These are phyloP conservation scores for Leishmania mexicana DNA, from an alignment of 208 protist genomes.

Conservation along the genomic window DNA sequence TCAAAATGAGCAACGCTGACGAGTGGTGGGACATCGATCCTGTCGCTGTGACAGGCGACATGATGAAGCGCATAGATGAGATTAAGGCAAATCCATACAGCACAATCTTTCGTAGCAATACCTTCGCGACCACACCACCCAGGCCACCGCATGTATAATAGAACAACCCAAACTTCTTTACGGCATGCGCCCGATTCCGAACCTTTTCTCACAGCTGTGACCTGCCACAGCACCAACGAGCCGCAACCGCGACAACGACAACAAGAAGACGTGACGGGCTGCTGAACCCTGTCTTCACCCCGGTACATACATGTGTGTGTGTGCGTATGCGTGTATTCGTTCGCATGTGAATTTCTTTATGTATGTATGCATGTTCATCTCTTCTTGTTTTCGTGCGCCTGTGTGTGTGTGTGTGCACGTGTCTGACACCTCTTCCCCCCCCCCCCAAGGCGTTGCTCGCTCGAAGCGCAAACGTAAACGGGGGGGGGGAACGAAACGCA, in stretches of 20 bases:
- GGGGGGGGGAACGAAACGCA: no score
- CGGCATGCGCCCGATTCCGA: neutral
- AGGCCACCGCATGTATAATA: neutral
- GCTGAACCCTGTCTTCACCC: neutral
- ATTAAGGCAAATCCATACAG: slow-evolving; percentile 42
- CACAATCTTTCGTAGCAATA: slow-evolving; percentile 16
- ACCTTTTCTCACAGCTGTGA: neutral
- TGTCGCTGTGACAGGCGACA: slow-evolving; percentile 41
- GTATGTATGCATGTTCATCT: neutral
- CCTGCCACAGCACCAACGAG: neutral
- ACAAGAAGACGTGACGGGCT: neutral
- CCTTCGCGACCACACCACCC: neutral
- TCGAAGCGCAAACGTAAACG: no score
- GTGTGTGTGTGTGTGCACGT: neutral
- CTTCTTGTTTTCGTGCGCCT: neutral
- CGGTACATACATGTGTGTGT: neutral
- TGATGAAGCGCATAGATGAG: slow-evolving; percentile 19
- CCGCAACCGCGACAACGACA: no score
- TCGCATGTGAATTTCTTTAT: neutral
- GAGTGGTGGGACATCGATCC: slow-evolving; percentile 77
- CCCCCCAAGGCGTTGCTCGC: no score
- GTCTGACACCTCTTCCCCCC: no score
- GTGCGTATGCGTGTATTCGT: neutral
- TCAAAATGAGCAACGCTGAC: slow-evolving; percentile 86
- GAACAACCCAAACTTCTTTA: no score